A percentile compares a stretch with the other conserved stretches of the same genome.
phyloP scores from a whole-genome alignment of 2,329 filamentous ascomycete species.

The Cryphonectria japonica region DNA sequence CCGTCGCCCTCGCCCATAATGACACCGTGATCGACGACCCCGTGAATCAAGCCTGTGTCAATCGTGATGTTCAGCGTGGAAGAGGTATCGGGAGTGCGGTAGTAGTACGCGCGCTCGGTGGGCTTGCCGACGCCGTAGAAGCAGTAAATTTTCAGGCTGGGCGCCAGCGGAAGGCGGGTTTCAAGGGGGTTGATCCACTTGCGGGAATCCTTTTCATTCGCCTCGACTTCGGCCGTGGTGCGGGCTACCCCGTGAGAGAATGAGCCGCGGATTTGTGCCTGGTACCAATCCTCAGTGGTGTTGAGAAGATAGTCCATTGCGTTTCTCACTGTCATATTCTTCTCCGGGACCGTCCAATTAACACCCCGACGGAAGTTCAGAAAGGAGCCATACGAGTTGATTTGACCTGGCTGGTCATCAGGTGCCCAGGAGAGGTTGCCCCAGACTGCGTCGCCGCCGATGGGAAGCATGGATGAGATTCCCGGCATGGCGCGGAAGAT shows the following conservation, averaged over 20 bases:
- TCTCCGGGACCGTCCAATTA: constrained; percentile 65
- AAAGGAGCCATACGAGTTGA: constrained; percentile 76
- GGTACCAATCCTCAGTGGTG: constrained; percentile 85
- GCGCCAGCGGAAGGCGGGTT: constrained; percentile 81
- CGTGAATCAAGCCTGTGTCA: constrained; percentile 65
- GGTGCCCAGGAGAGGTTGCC: constrained; percentile 86
- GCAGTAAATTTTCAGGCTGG: constrained; percentile 91
- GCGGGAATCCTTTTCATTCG: constrained; percentile 72
- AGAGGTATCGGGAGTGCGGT: constrained; percentile 70
- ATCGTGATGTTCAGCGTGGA: constrained; percentile 75
- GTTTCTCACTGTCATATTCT: constrained; percentile 81
- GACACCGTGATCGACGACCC: constrained; percentile 81
- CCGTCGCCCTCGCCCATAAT: constrained; percentile 95
- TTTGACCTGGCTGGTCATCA: constrained; percentile 78
- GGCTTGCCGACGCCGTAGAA: constrained; percentile 96
- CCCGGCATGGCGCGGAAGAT: constrained; percentile 97
- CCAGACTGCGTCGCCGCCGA: constrained; percentile 94
- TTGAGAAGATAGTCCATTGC: constrained; percentile 78
- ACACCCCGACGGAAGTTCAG: constrained; percentile 76
- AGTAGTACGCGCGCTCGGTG: constrained; percentile 92
- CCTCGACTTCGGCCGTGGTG: constrained; percentile 77
- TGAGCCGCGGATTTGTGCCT: constrained; percentile 68
- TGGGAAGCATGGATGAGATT: constrained; percentile 93
- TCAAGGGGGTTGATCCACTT: constrained; percentile 96
- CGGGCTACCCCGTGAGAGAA: constrained; percentile 92